phyloP scores from a whole-genome alignment of 495 filamentous ascomycete species.

The Clohesyomyces aquaticus region DNA sequence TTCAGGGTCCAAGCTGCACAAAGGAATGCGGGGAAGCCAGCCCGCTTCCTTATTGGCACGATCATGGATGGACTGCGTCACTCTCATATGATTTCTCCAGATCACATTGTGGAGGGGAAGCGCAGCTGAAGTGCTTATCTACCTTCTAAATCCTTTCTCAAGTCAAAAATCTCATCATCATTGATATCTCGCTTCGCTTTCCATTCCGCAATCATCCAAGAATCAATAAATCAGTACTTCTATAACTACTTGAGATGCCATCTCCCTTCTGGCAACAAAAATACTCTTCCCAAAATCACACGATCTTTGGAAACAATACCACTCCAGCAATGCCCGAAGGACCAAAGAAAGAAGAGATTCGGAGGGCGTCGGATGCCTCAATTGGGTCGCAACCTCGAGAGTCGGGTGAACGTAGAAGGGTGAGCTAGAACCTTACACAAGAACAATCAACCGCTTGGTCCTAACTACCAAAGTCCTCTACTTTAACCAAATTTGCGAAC shows the following conservation, averaged over 20 bases:
- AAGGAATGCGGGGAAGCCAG: slow-evolving; percentile 32
- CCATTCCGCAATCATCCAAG: neutral
- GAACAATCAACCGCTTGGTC: neutral
- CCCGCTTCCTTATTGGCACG: slow-evolving; percentile 32
- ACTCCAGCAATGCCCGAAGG: slow-evolving; percentile 26
- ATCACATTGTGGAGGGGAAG: slow-evolving; percentile 13
- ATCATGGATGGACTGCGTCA: slow-evolving; percentile 24
- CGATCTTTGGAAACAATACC: slow-evolving; percentile 20
- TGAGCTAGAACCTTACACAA: neutral
- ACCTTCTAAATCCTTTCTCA: neutral
- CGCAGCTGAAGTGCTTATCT: slow-evolving; percentile 28
- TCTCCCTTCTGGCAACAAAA: slow-evolving; percentile 43
- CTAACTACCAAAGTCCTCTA: slow-evolving; percentile 28
- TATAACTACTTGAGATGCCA: slow-evolving; percentile 25
- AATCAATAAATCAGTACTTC: neutral
- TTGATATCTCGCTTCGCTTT: neutral
- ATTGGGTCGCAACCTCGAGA: slow-evolving; percentile 11
- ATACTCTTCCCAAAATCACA: slow-evolving; percentile 38
- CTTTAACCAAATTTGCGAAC: slow-evolving; percentile 14
- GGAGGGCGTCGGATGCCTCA: slow-evolving; percentile 30
- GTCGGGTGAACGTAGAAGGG: slow-evolving; percentile 30
- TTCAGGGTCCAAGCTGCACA: slow-evolving; percentile 22
- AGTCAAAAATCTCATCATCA: neutral
- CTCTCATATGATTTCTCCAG: slow-evolving; percentile 23
- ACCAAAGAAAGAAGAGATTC: slow-evolving; percentile 17